A percentile compares a stretch with the other conserved stretches of the same genome.
phyloP scores from a whole-genome alignment of 1,139 yeast species.

The Geotrichum klebahnii region DNA sequence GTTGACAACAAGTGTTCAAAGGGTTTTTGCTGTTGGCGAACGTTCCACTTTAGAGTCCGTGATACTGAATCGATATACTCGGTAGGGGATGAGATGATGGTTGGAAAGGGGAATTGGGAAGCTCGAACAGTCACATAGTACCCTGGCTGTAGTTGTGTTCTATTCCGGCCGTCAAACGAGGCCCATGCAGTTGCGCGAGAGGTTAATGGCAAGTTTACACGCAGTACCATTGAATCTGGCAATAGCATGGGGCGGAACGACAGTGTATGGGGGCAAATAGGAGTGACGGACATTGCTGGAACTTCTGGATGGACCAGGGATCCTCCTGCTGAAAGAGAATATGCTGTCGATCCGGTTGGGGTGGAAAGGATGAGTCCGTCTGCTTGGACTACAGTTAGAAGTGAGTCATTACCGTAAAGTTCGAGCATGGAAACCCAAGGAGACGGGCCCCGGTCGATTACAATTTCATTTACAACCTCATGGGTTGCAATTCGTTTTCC shows the following conservation, averaged over 20 bases:
- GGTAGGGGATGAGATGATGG: constrained; percentile 67
- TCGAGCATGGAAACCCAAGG: constrained; percentile 83
- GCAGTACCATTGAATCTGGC: constrained; percentile 80
- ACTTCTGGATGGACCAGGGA: constrained; percentile 86
- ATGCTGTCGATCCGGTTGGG: constrained; percentile 91
- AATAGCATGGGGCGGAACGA: constrained; percentile 81
- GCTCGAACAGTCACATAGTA: constrained; percentile 76
- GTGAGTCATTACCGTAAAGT: constrained; percentile 72
- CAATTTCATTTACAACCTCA: constrained; percentile 78
- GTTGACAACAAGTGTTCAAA: constrained; percentile 37
- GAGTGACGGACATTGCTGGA: constrained; percentile 82
- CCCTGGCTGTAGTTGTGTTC: constrained; percentile 67
- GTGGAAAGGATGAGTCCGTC: constrained; percentile 86
- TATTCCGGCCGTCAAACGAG: constrained; percentile 77
- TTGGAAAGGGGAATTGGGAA: constrained; percentile 80
- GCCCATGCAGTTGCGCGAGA: constrained; percentile 83
- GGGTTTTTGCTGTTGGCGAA: constrained; percentile 74
- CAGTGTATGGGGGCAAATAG: constrained; percentile 86
- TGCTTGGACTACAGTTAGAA: constrained; percentile 82
- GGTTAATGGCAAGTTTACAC: constrained; percentile 69
- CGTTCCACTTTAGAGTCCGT: constrained; percentile 82
- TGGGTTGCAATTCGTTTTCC: constrained; percentile 64
- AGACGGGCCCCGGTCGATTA: constrained; percentile 83
- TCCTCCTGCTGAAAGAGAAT: constrained; percentile 86
- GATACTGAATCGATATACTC: constrained; percentile 83